A percentile compares a stretch with the other conserved stretches of the same genome.
Conservation (phyloP, 345 rosid species). For the Rhodamnia rubescens region DNA sequence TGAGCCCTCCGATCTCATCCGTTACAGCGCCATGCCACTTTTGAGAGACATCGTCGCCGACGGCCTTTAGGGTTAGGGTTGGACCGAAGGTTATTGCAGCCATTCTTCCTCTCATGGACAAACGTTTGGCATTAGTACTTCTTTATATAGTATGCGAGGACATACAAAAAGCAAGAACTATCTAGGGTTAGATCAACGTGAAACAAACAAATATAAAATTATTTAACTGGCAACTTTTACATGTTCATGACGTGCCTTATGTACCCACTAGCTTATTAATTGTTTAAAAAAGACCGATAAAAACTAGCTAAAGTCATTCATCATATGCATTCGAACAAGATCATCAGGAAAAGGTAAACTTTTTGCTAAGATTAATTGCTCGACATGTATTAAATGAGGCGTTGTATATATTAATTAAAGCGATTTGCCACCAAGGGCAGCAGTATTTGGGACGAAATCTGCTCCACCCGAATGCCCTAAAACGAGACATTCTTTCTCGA, state of each 20-base stretch:
- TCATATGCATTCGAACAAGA: neutral
- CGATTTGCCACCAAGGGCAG: neutral
- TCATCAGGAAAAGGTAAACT: neutral
- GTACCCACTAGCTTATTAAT: neutral
- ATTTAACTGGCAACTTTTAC: neutral
- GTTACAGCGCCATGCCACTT: constrained; percentile 26
- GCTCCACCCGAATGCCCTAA: neutral
- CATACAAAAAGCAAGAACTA: neutral
- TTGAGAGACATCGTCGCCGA: constrained; percentile 10
- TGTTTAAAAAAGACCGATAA: neutral
- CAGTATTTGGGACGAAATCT: neutral
- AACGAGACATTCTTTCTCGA: neutral
- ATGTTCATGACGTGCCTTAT: neutral
- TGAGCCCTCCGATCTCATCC: constrained; percentile 55
- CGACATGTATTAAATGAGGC: neutral
- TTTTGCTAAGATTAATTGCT: neutral
- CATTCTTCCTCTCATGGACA: constrained; percentile 12
- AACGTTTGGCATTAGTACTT: neutral
- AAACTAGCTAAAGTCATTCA: neutral
- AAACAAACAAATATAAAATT: neutral
- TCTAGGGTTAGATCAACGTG: neutral
- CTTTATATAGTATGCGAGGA: neutral
- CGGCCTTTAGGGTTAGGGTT: constrained; percentile 6
- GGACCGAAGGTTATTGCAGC: constrained; percentile 21
- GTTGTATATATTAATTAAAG: neutral